Evolutionary conservation across 257 asterid genomes (phyloP).

Genomic region (Fraxinus quadrangulata): DNA sequence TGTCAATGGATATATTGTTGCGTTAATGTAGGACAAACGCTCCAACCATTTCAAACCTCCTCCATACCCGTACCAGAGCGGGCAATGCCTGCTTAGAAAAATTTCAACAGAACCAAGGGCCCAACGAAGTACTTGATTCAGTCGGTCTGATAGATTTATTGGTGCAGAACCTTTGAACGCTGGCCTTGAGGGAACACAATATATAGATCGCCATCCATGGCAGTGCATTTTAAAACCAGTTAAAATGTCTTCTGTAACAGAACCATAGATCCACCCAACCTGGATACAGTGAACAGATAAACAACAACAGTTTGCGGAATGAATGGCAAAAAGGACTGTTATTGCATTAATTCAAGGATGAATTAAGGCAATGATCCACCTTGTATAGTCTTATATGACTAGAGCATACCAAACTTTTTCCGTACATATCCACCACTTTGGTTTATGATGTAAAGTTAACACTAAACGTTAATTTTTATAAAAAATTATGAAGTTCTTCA

Average conservation of each 20-base stretch:
- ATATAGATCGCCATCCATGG: conserved; percentile 47
- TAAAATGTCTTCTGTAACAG: conserved; percentile 44
- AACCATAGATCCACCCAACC: conserved; percentile 48
- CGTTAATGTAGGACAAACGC: conserved; percentile 33
- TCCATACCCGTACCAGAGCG: conserved; percentile 40
- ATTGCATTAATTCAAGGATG: background rate
- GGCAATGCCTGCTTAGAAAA: conserved; percentile 34
- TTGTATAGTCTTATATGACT: no score
- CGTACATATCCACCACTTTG: no score
- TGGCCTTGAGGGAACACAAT: conserved; percentile 31
- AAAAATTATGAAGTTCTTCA: background rate
- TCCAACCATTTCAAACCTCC: conserved; percentile 37
- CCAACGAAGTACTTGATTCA: conserved; percentile 42
- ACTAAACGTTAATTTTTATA: no score
- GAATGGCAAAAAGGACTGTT: background rate
- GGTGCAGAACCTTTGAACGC: conserved; percentile 46
- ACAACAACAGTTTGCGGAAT: background rate
- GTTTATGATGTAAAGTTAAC: no score
- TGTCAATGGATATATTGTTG: conserved; percentile 36
- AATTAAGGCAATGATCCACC: no score
- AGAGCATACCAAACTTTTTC: no score
- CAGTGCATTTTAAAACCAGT: conserved; percentile 47
- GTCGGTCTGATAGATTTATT: conserved; percentile 39
- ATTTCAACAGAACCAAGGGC: conserved; percentile 46
- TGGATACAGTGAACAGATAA: background rate